Evolutionary conservation across 208 protist genomes (phyloP), one percentile per base, ranked within the genome.

Genomic region (Phytomonas francai): DNA sequence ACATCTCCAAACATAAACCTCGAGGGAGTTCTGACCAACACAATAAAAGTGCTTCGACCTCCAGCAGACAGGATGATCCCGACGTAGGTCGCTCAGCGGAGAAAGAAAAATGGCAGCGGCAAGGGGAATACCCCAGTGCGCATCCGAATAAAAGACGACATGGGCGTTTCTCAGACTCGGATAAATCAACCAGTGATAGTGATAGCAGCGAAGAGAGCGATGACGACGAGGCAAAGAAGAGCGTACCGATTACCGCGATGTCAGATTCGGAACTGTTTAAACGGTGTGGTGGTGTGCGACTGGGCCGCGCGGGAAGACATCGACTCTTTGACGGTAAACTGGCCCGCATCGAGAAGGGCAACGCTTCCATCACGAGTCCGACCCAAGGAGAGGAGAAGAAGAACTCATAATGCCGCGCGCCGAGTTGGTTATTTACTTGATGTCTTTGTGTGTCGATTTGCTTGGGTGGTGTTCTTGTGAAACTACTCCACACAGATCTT

Each of bases 291-390:
- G 89, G 89, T 4, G 89, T 95, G 33, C 86, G 89, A 12, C 78
- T 95, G 25, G 89, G 89, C 3, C 82, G 89, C 25, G 85, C 84
- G 3, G 89, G 89, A 32, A 82, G 89, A 11, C 89, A 95, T 69
- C 84, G 89, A 45, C 87, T 89, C 75, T 95, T 95, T 71, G 82
- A 91, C 42, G 89, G 89, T 0, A 95, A 95, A 75, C 78, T 95
- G 12, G 72, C 76, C 32, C 89, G 89, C 67, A 87, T 92, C 61
- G 80, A 81, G 33, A 59, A 83, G n/a, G 60, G 34, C 19, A n/a
- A 64, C 39, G 67, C 36, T 22, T n/a, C 45, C 33, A 31, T 56
- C 72, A 72, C 39, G 58, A 73, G 11, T 34, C 63, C 14, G 61
- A 51, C 45, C 63, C 36, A 63, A 31, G 64, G 32, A 57, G 11